Conservation (phyloP, 176 grass and related monocot genomes). For the Olyra latifolia region DNA sequence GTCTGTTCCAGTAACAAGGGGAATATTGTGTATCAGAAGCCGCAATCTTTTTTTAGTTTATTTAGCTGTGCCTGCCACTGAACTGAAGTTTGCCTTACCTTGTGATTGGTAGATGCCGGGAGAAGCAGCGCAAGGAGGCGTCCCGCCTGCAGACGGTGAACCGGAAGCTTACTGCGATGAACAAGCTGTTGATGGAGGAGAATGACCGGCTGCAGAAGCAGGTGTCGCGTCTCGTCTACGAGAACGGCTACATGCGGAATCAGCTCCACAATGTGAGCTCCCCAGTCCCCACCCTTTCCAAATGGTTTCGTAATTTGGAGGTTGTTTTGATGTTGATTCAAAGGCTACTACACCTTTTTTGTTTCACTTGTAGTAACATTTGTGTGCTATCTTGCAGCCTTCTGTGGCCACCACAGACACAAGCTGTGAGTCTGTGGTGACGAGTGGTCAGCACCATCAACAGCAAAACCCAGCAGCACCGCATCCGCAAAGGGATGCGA, state of each 20-base stretch:
- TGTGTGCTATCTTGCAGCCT: constrained; percentile 46
- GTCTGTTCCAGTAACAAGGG: constrained; percentile 4
- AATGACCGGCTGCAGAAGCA: constrained; percentile 99
- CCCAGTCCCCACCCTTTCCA: background rate
- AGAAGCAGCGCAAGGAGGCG: constrained; percentile 98
- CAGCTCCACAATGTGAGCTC: constrained; percentile 71
- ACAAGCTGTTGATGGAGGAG: constrained; percentile 99
- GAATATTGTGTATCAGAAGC: constrained; percentile 18
- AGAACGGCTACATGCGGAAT: constrained; percentile 71
- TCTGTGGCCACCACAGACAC: constrained; percentile 91
- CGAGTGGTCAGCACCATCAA: constrained; percentile 85
- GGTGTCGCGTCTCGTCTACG: constrained; percentile 83
- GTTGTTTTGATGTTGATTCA: background rate
- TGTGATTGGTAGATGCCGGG: constrained; percentile 65
- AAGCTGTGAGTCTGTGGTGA: constrained; percentile 99
- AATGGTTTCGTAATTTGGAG: background rate
- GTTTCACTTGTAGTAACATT: background rate
- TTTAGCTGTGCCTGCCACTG: constrained; percentile 9
- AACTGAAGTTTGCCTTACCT: constrained; percentile 16
- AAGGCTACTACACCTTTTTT: background rate
- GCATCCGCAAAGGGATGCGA: constrained; percentile 82
- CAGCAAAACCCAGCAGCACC: constrained; percentile 72
- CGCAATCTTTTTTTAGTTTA: background rate
- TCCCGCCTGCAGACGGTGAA: constrained; percentile 96
- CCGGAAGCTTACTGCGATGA: constrained; percentile 88